Percentiles rank a stretch among this genome's conserved stretches.
phyloP scores from a whole-genome alignment of 768 basidiomycete species.

The Phaffia tasmanica region DNA sequence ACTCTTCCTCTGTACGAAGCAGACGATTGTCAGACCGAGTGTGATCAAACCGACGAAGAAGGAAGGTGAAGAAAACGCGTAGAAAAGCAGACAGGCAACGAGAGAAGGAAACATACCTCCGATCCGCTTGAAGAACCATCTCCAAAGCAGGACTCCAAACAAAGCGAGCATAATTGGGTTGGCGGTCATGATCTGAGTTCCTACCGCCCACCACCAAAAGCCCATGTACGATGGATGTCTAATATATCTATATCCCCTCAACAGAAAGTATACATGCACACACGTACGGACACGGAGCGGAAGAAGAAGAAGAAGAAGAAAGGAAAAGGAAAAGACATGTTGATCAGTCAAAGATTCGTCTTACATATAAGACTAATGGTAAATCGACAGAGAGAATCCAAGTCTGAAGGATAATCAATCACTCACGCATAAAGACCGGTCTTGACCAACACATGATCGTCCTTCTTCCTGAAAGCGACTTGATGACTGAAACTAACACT shows the following conservation, averaged over 20 bases:
- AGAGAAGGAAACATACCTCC: slow-evolving; percentile 47
- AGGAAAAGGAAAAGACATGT: background rate
- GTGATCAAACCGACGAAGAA: background rate
- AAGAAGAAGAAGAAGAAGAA: background rate
- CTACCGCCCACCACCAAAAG: slow-evolving; percentile 96
- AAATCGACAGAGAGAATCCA: background rate
- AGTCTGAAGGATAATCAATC: background rate
- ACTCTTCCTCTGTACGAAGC: slow-evolving; percentile 61
- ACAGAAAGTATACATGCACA: background rate
- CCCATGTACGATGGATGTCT: slow-evolving; percentile 95
- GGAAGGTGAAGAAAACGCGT: background rate
- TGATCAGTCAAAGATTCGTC: background rate
- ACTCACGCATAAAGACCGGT: slow-evolving; percentile 78
- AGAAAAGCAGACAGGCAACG: background rate
- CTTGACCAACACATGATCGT: slow-evolving; percentile 69
- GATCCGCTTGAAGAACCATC: slow-evolving; percentile 75
- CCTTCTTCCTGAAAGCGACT: slow-evolving; percentile 62
- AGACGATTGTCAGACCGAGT: background rate
- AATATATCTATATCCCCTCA: slow-evolving; percentile 50
- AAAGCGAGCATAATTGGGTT: slow-evolving; percentile 63
- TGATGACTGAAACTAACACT: slow-evolving; percentile 85
- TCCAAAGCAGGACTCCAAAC: slow-evolving; percentile 61
- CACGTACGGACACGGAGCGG: background rate
- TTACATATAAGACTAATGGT: too few species aligned
- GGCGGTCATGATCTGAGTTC: slow-evolving; percentile 82